Evolutionary conservation across 352 stramenopile genomes (phyloP), one percentile per base, ranked within the genome.

Genomic region (Globisporangium apiculatum): DNA sequence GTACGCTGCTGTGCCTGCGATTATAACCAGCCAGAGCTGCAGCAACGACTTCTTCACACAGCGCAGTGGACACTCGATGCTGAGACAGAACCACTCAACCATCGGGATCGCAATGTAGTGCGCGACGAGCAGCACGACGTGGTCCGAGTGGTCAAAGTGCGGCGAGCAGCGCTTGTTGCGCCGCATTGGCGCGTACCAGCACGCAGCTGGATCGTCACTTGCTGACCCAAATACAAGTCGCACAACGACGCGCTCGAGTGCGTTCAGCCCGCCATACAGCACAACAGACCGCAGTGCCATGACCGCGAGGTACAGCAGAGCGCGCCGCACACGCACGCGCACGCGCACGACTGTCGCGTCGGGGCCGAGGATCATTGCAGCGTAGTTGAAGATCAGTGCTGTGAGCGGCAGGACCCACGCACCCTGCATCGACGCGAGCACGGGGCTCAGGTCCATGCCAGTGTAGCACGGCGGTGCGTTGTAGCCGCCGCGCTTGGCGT

Each of bases 111-210:
- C 76, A 43, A 92, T 10, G 67, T 87, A 92, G 54, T 92, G 83
- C 51, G 72, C 68, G 12, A 89, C 69, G 45, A 89, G 72, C 53
- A 92, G 65, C 57, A 92, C 79, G 11, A 92, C 60, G 65, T 92
- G 83, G 66, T 92, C 83, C 52, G 83, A 88, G 63, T 87, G 79
- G 66, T 92, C 83, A 57, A 92, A 92, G 24, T 62, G 58, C 61
- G 67, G 47, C 4, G 72, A 64, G 48, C 83, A 92, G 38, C 63
- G 63, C 41, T 79, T 64, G 62, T 75, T 72, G 35, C 68, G 76
- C 40, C 83, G 83, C 53, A 87, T 58, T 11, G 66, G 57, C 12
- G 67, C 67, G 60, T 88, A 92, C 80, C 78, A 88, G 68, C 80
- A 89, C 14, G 60, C 66, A 14, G 40, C 40, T 43, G 7, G 7